phyloP scores from a whole-genome alignment of 1,284 basidiomycete species.

The Moesziomyces globuligerus region DNA sequence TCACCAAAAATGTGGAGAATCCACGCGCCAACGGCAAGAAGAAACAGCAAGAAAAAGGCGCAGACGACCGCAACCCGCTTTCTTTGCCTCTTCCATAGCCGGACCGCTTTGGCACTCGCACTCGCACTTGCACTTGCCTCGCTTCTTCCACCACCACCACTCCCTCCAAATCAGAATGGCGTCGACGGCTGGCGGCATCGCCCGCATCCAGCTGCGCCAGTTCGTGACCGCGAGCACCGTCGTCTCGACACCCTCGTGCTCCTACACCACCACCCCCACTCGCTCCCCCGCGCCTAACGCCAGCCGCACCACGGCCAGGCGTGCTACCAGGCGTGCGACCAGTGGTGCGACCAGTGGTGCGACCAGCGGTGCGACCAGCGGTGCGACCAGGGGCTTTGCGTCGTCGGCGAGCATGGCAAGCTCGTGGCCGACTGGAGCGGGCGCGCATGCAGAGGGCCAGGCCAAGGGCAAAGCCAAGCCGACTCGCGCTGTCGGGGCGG shows the following conservation, averaged over 20 bases:
- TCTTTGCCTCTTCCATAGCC: no score
- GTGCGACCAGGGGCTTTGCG: constrained; percentile 5
- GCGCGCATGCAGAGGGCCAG: background rate
- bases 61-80: no score
- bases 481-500: no score
- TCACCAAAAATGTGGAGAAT: no score
- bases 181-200: constrained; percentile 28
- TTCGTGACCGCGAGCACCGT: constrained; percentile 12
- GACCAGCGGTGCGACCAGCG: no score
- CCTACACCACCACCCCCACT: constrained; percentile 12
- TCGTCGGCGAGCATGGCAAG: constrained; percentile 12
- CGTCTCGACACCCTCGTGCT: constrained; percentile 15
- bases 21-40: background rate
- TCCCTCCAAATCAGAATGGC: constrained; percentile 17
- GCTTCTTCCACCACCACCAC: constrained; percentile 2
- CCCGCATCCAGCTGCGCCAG: constrained; percentile 25
- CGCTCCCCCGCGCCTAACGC: no score
- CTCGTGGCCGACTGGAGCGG: constrained; percentile 45
- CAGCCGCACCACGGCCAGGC: no score
- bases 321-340: no score
- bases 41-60: background rate
- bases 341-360: no score
- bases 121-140: background rate
- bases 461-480: constrained; percentile 26
- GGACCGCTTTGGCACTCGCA: no score